phyloP scores from a whole-genome alignment of 2,329 filamentous ascomycete species.

The Pseudomassariella vexata region DNA sequence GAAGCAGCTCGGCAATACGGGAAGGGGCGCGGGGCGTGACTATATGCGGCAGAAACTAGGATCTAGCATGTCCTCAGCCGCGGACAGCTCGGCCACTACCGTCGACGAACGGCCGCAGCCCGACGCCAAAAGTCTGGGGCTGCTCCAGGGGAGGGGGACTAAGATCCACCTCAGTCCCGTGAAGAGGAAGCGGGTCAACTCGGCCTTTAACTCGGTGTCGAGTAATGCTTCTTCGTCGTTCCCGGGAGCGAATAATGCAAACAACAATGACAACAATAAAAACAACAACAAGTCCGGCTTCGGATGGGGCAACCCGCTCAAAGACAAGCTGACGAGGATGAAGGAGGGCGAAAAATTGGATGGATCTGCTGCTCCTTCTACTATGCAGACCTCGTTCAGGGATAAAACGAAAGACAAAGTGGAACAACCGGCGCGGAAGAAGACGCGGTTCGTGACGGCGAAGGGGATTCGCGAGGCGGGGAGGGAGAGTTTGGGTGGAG shows the following conservation, averaged over 20 bases:
- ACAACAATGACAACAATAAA: too few relatives aligned
- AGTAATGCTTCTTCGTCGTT: conserved; percentile 9
- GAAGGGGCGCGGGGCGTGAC: conserved; percentile 61
- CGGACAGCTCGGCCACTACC: conserved; percentile 2
- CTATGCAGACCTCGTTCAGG: conserved; percentile 6
- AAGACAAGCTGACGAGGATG: conserved; percentile 54
- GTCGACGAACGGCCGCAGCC: conserved; percentile 22
- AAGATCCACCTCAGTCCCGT: conserved; percentile 52
- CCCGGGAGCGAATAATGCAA: too few relatives aligned
- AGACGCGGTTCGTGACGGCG: conserved; percentile 73
- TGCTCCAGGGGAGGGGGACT: conserved; percentile 31
- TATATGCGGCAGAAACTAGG: conserved; percentile 47
- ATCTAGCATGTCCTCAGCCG: conserved; percentile 7
- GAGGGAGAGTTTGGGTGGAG: conserved; percentile 63
- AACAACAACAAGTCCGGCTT: conserved; percentile 14
- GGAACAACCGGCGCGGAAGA: conserved; percentile 54
- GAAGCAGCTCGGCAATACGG: conserved; percentile 58
- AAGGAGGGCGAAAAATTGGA: conserved; percentile 51
- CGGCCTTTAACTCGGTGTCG: conserved; percentile 38
- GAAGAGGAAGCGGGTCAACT: conserved; percentile 50
- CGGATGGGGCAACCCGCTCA: conserved; percentile 53
- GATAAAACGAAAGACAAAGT: conserved; percentile 20
- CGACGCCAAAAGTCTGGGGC: conserved; percentile 39
- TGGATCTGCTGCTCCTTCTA: conserved; percentile 6
- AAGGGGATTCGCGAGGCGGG: conserved; percentile 75